Base-by-base conservation (phyloP, 352 stramenopile genomes). In the Achlya hypogyna region DNA sequence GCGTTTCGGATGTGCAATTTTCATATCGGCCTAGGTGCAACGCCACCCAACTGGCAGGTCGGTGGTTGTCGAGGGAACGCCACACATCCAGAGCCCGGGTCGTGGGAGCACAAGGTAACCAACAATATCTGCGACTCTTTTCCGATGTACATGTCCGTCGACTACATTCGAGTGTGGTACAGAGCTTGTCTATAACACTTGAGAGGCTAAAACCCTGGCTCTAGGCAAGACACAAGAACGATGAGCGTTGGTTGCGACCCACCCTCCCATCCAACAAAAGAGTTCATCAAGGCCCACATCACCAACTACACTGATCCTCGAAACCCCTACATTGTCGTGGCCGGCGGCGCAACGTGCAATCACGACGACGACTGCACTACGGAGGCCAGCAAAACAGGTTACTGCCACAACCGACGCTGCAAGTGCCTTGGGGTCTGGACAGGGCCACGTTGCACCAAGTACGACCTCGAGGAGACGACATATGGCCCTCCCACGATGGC, bases 121-220 rank as follows among this genome's bases (percentile, higher is more conserved):
- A 79, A 81, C 54, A 52, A 45, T 10, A 88, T 91, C 51, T 90
- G 81, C 52, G 77, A 88, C 62, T 71, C 72, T 56, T 88, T 85
- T 69, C 81, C 81, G 2, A 86, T 90, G 76, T 84, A 82, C 77
- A 77, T 90, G 72, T 84, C 86, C 75, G 69, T 88, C 47, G 80
- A 87, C 70, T 88, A 89, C 74, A 85, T 89, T 6, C 75, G 81
- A n/a, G 38, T 9, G n/a, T 45, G 12, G 14, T 45, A 45, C 38
- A 45, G 38, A 3, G 38, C n/a, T 9, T 45, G n/a, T 45, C n/a
- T 42, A n/a, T 45, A n/a, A n/a, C n/a, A n/a, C n/a, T n/a, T n/a
- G n/a, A n/a, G n/a, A n/a, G n/a, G n/a, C n/a, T n/a, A n/a, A n/a
- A n/a, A n/a, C n/a, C n/a, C n/a, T n/a, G n/a, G n/a, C 31, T 56